Base-by-base conservation (phyloP, 2,329 filamentous ascomycete genomes). In the Venturia aucupariae region DNA sequence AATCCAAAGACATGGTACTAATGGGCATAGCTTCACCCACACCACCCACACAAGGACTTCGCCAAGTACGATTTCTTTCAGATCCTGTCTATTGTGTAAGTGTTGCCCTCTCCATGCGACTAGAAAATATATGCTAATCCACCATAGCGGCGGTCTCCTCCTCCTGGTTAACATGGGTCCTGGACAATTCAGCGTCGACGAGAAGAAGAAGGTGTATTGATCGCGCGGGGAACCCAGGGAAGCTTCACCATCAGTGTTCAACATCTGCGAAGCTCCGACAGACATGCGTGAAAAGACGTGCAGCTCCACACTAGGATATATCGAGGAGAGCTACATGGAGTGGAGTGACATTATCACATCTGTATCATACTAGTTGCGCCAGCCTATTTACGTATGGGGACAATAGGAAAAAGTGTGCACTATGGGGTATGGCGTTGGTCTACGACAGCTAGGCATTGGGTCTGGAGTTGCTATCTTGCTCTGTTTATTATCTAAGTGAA, bases 1-100 rank as follows among this genome's bases (percentile, higher is more conserved):
- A 39, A 19, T 2, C 17, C 35, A n/a, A 54, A 17, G 42, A 15
- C 65, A 60, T 51, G 24, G 62, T 62, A 39, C 55, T 75, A 55
- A 64, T 59, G 2, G 70, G 67, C 13, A 59, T 69, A 96, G 90
- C 90, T 99, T 70, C 93, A 97, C 81, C 89, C 93, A 70, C 90
- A 96, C 81, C 94, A 99, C 82, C 94, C 94, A 60, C 93, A 97
- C 84, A 97, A 97, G 86, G 94, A 99, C 79, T 99, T 99, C 75
- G 94, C 94, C 82, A 99, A 99, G 81, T 99, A 99, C 85, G 94
- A 99, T 77, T 99, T 99, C 84, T 99, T 99, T 87, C 94, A 99
- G 82, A 97, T 97, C 72, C 84, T 99, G 64, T 99, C 94, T 62
- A 99, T 99, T 75, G 93, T 97, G 83, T 86, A 84, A 77, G 83